Base-by-base conservation (phyloP, 495 filamentous ascomycete genomes). In the Pseudoneurospora amorphoporcata region DNA sequence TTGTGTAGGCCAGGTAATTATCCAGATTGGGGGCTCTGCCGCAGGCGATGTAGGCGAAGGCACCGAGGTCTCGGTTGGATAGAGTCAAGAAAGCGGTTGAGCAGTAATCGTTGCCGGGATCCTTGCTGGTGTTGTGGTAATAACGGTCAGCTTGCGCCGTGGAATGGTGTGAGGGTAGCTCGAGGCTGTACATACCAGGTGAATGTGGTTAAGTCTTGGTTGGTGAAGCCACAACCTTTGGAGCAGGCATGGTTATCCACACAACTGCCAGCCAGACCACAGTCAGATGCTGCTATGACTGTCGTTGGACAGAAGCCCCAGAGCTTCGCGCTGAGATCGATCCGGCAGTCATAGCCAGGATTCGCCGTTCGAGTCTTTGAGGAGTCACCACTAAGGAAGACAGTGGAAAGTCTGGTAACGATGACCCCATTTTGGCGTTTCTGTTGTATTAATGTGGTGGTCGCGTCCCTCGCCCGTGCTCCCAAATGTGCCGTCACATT, bases 291-390 rank as follows among this genome's bases (percentile, higher is more conserved):
- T 23, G 61, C 39, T 23, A 71, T 39, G 42, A 71, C 73, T 0
- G 45, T 68, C 3, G 73, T 72, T 8, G 73, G 75, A 29, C 77
- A 79, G 71, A 76, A 75, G 1, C 76, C 76, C 74, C 73, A 79
- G 10, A 75, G 69, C 23, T 43, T 71, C 16, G 72, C 53, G 17
- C 58, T 14, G 32, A 76, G 10, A 43, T 77, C 73, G 12, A 77
- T 71, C 10, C 76, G 76, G 61, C 58, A 71, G 65, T 77, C 74
- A 40, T 69, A 79, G 17, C 76, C 77, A 3, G 16, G 37, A 9
- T 75, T 71, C 32, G 76, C 76, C 0, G 76, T 76, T 5, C 74
- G 70, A 2, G 40, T 37, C 17, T 53, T 47, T 12, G 43, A 37
- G 1, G 73, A 23, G 40, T 77, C 69, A 2, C 76, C 76, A 16